Evolutionary conservation across 805 yeast genomes (phyloP).

Genomic region (Nakazawaea wickerhamii): DNA sequence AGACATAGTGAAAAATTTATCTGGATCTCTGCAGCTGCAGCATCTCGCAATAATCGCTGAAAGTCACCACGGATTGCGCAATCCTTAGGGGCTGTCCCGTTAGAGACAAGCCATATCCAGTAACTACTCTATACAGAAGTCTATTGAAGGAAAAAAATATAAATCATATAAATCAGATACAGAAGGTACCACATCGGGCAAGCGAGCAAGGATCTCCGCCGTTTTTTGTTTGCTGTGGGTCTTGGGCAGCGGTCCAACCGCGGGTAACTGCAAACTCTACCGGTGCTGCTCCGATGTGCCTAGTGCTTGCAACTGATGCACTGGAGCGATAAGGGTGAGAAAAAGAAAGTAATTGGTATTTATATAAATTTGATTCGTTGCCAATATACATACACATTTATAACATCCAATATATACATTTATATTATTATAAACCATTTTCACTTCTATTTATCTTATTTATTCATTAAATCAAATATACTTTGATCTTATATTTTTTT

Average conservation of each 20-base stretch:
- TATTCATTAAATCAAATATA: background rate
- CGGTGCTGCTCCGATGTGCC: too few relatives aligned
- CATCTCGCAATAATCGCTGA: conserved; percentile 9
- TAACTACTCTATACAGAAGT: background rate
- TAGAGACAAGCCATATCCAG: background rate
- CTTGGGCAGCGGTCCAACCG: too few relatives aligned
- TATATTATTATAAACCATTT: background rate
- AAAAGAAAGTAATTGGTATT: background rate
- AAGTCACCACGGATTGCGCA: conserved; percentile 9
- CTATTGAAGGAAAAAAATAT: too few relatives aligned
- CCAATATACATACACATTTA: background rate
- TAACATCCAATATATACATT: background rate
- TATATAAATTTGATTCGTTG: background rate
- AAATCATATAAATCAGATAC: background rate
- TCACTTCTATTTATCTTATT: background rate
- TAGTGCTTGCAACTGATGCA: too few relatives aligned
- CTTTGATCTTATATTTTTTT: background rate
- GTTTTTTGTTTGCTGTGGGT: too few relatives aligned
- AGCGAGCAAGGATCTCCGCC: too few relatives aligned
- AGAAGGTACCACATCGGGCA: too few relatives aligned
- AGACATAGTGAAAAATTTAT: too few relatives aligned
- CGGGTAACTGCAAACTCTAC: too few relatives aligned
- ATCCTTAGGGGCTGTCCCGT: background rate
- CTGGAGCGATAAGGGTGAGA: too few relatives aligned
- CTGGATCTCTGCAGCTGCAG: background rate